Evolutionary conservation across 2,329 filamentous ascomycete genomes (phyloP).

Genomic region (Chaetothyriales sp.): DNA sequence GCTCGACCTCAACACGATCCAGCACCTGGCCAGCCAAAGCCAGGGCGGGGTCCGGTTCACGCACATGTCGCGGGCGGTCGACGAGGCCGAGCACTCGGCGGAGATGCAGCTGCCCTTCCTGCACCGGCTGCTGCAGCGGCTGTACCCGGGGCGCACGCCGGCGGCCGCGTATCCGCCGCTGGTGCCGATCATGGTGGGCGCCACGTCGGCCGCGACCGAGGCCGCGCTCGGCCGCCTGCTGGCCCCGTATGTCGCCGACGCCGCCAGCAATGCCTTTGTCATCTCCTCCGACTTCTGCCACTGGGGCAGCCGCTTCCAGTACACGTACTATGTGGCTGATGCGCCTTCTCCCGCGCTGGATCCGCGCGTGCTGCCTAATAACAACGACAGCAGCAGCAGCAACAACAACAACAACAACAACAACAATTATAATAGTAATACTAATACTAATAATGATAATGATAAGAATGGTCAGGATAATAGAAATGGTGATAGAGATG

Average conservation of each 20-base stretch:
- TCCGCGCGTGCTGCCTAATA: constrained; percentile 26
- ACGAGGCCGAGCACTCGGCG: constrained; percentile 77
- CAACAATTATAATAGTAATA: too few relatives aligned
- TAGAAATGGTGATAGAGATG: background rate
- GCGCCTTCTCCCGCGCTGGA: constrained; percentile 29
- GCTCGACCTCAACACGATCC: constrained; percentile 30
- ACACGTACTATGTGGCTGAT: constrained; percentile 58
- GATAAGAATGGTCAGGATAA: too few relatives aligned
- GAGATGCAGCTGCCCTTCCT: constrained; percentile 96
- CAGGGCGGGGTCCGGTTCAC: constrained; percentile 23
- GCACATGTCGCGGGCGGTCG: constrained; percentile 47
- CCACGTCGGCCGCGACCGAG: constrained; percentile 52
- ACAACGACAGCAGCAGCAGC: too few relatives aligned
- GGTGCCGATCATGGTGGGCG: constrained; percentile 74
- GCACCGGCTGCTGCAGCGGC: constrained; percentile 55
- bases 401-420: too few relatives aligned
- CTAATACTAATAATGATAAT: constrained; percentile 3
- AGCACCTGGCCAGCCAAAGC: constrained; percentile 21
- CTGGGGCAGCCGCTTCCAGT: constrained; percentile 75
- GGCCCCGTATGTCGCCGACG: constrained; percentile 60
- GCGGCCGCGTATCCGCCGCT: constrained; percentile 52
- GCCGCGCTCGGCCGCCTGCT: constrained; percentile 54
- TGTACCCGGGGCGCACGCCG: constrained; percentile 30
- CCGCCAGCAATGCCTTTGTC: constrained; percentile 58
- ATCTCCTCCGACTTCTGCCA: constrained; percentile 95